A percentile compares a stretch with the other conserved stretches of the same genome.
phyloP scores from a whole-genome alignment of 306 rosid genomes.

The Senna siamea region DNA sequence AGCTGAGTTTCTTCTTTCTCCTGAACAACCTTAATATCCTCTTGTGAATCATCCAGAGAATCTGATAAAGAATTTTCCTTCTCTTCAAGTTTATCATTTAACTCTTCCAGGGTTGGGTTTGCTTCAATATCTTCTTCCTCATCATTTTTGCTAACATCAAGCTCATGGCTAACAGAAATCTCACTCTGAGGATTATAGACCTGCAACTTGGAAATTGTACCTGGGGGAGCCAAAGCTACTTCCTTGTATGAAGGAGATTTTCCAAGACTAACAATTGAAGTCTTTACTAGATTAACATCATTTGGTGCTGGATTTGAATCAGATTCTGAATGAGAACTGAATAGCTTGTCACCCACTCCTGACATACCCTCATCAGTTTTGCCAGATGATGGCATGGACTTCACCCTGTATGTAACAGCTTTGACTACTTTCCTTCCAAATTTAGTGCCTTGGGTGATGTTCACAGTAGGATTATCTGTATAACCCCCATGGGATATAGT shows the following conservation, averaged over 20 bases:
- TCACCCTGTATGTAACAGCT: constrained; percentile 85
- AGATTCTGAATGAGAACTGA: constrained; percentile 50
- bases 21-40: constrained; percentile 50
- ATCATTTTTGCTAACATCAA: constrained; percentile 40
- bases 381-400: constrained; percentile 65
- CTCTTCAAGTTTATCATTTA: constrained; percentile 47
- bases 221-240: constrained; percentile 99
- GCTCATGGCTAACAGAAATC: constrained; percentile 46
- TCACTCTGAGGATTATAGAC: constrained; percentile 61
- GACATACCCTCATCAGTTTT: constrained; percentile 50
- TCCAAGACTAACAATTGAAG: constrained; percentile 71
- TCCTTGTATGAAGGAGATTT: constrained; percentile 98
- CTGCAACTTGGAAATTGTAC: constrained; percentile 76
- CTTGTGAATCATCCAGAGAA: constrained; percentile 48
- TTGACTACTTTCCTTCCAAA: constrained; percentile 80
- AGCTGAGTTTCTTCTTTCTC: constrained; percentile 55
- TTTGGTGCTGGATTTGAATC: constrained; percentile 45
- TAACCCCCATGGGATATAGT: constrained; percentile 69
- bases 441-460: constrained; percentile 73
- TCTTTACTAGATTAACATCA: constrained; percentile 62
- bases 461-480: constrained; percentile 62
- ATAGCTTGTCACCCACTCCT: constrained; percentile 47
- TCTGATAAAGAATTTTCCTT: constrained; percentile 43
- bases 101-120: constrained; percentile 45
- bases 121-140: constrained; percentile 57